Evolutionary conservation across 768 basidiomycete species (phyloP).

Genomic region (Asterophora parasitica): DNA sequence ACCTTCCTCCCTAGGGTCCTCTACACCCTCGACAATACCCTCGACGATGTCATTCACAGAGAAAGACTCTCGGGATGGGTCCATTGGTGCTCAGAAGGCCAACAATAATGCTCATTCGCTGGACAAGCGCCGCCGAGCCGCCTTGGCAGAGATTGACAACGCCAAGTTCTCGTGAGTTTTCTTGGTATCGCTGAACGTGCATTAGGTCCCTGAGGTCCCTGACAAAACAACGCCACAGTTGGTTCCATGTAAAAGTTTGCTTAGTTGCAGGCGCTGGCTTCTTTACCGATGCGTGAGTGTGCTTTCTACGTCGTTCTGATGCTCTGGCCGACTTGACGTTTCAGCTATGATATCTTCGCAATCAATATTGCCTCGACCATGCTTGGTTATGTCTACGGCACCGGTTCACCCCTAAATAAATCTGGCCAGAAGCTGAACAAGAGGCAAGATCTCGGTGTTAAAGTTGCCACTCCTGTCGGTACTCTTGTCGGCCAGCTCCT

Average conservation of each 20-base stretch:
- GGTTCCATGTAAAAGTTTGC: slow-evolving; percentile 82
- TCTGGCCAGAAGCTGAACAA: slow-evolving; percentile 36
- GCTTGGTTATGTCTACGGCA: slow-evolving; percentile 78
- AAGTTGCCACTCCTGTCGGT: slow-evolving; percentile 73
- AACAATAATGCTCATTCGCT: slow-evolving; percentile 38
- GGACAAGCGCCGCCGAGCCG: slow-evolving; percentile 71
- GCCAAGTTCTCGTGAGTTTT: slow-evolving; percentile 71
- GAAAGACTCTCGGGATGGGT: slow-evolving; percentile 31
- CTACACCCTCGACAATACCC: background rate
- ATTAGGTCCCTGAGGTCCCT: slow-evolving; percentile 3
- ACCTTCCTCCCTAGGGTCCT: slow-evolving; percentile 6
- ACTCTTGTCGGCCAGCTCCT: slow-evolving; percentile 71
- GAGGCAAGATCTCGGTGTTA: slow-evolving; percentile 73
- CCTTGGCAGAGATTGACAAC: slow-evolving; percentile 83
- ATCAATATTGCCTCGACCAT: slow-evolving; percentile 83
- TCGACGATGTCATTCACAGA: slow-evolving; percentile 29
- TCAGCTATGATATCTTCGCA: slow-evolving; percentile 80
- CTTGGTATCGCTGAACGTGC: background rate
- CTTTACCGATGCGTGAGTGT: slow-evolving; percentile 76
- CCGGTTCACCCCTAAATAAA: slow-evolving; percentile 18
- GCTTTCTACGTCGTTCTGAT: background rate
- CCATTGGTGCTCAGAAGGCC: slow-evolving; percentile 24
- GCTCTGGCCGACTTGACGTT: background rate
- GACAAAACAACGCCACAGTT: slow-evolving; percentile 34
- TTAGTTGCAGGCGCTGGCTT: slow-evolving; percentile 77